Base-by-base conservation (phyloP, 305 asterid species). In the Stenogyne calaminthoides region DNA sequence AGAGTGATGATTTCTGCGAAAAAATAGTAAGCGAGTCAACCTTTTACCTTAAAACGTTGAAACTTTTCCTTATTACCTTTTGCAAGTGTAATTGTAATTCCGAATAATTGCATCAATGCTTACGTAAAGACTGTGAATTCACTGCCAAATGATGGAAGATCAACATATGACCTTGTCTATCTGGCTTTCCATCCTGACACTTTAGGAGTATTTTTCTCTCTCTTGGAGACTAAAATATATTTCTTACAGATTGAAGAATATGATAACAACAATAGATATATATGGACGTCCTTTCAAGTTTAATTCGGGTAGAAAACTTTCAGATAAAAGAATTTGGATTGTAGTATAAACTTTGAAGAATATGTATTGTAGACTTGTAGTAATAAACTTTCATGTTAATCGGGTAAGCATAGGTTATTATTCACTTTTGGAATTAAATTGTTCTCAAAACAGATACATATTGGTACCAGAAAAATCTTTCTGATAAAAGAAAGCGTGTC, bases 1-100 rank as follows among this genome's bases (percentile, higher is more conserved):
- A 64, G 42, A 74, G 49, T 22, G 86, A 75, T 37, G 78, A 65
- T 60, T 71, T 82, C 62, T 78, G 75, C 2, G 95, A 89, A 86
- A 73, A 73, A 67, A 71, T 83, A 19, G 98, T 92, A 88, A 89
- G 93, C 71, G 37, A 52, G 47, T 74, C 29, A 49, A 67, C 64
- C 56, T 56, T 40, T 73, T 49, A 22, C 25, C 64, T 62, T 47
- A 16, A 58, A 42, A 57, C 68, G 32, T 39, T 6, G 16, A 63
- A 52, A 18, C 8, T 64, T 56, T 22, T 64, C 14, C 27, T 40
- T 7, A 18, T 34, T 68, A 68, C 47, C 14, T 59, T 32, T 46
- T 36, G 5, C 54, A 57, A 36, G 56, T 36, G 39, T 20, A 14
- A 15, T 29, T 19, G 25, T n/a, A 16, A 25, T 46, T 20, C 54